phyloP scores from a whole-genome alignment of 2,329 filamentous ascomycete genomes.

The Diaporthe helianthi region DNA sequence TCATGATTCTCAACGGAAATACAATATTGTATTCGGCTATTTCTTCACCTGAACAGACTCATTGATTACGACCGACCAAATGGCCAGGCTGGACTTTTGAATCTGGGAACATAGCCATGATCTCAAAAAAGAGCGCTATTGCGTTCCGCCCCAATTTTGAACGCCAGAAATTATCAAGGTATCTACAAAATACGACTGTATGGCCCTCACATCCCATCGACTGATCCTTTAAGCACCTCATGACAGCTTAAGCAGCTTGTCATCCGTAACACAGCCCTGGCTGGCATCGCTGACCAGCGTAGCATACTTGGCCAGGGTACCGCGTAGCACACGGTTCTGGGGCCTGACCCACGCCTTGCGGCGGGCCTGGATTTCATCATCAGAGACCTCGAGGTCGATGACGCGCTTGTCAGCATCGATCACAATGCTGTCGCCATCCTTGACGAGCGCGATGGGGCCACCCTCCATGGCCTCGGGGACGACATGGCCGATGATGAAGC shows the following conservation, averaged over 20 bases:
- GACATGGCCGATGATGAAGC: slow-evolving; percentile 87
- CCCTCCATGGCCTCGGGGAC: slow-evolving; percentile 87
- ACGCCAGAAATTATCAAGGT: slow-evolving; percentile 27
- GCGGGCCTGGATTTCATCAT: slow-evolving; percentile 67
- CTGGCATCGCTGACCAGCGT: slow-evolving; percentile 64
- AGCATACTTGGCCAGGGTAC: slow-evolving; percentile 76
- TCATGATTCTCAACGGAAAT: background rate
- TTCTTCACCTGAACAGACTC: background rate
- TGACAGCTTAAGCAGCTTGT: slow-evolving; percentile 38
- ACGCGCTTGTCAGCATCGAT: slow-evolving; percentile 81
- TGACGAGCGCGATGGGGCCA: slow-evolving; percentile 83
- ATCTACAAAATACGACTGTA: slow-evolving; percentile 28
- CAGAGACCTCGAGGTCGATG: slow-evolving; percentile 71
- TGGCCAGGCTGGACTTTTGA: background rate
- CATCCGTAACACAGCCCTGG: slow-evolving; percentile 65
- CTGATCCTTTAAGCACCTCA: background rate
- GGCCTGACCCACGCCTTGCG: slow-evolving; percentile 69
- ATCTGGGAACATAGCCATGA: background rate
- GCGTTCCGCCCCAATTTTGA: slow-evolving; percentile 30
- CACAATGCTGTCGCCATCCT: slow-evolving; percentile 79
- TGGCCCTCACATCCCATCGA: background rate
- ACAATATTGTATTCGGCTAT: background rate
- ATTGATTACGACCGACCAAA: background rate
- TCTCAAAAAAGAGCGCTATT: slow-evolving; percentile 25
- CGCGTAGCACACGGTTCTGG: slow-evolving; percentile 62